phyloP scores from a whole-genome alignment of 23 red algal genomes.

The Gracilaria caudata region DNA sequence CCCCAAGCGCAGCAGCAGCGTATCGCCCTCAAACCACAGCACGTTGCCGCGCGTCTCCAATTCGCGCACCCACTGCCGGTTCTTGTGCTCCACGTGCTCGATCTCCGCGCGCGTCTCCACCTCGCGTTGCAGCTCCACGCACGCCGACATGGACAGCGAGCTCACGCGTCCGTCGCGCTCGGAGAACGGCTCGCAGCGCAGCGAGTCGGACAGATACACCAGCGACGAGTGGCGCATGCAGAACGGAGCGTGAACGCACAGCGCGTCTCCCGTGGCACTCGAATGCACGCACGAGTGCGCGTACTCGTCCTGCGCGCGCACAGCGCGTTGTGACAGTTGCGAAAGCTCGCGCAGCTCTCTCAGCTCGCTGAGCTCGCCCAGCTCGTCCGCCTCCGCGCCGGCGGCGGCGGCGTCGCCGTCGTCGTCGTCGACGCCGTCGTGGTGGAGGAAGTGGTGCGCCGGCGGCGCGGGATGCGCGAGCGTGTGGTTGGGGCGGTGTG shows the following conservation, averaged over 20 bases:
- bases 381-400: too few species aligned
- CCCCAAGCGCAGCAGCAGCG: slow-evolving; percentile 43
- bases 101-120: slow-evolving; percentile 51
- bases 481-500: neutral
- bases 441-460: too few species aligned
- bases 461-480: neutral
- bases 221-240: slow-evolving; percentile 48
- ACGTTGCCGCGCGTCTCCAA: slow-evolving; percentile 7
- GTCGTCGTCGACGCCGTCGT: too few species aligned
- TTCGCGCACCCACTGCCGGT: neutral
- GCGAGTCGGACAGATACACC: slow-evolving; percentile 35
- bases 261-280: neutral
- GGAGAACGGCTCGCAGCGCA: slow-evolving; percentile 54
- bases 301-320: neutral
- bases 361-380: too few species aligned
- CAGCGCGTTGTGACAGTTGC: neutral
- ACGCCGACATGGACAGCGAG: slow-evolving; percentile 24
- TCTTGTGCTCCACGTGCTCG: slow-evolving; percentile 50
- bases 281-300: neutral
- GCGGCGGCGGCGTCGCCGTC: too few species aligned
- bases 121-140: slow-evolving; percentile 45
- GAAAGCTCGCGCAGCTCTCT: too few species aligned
- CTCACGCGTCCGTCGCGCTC: slow-evolving; percentile 6
- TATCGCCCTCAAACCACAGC: slow-evolving; percentile 68
- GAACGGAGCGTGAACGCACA: slow-evolving; percentile 73